phyloP scores from a whole-genome alignment of 2,329 filamentous ascomycete genomes.

The Nannizziopsis barbatae region DNA sequence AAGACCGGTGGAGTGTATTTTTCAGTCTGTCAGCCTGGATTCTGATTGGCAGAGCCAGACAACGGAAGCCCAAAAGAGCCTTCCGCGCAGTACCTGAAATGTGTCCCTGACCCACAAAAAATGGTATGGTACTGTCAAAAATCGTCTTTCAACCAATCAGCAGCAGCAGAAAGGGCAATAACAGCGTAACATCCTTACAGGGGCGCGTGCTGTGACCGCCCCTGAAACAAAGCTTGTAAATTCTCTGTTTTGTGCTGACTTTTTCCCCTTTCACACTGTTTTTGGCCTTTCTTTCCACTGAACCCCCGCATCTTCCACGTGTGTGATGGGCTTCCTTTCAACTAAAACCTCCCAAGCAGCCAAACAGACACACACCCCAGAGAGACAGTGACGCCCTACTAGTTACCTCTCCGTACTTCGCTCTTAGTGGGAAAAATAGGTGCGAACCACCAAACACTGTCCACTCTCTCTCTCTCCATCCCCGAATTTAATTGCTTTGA shows the following conservation, averaged over 20 bases:
- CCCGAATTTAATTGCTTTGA: slow-evolving; percentile 12
- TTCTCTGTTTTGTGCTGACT: no score
- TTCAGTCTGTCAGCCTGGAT: no score
- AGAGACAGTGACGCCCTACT: no score
- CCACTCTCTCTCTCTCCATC: neutral
- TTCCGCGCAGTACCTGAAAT: no score
- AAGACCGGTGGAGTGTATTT: no score
- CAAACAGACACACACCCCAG: no score
- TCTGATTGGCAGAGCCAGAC: no score
- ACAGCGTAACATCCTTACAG: neutral
- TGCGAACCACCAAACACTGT: slow-evolving; percentile 8
- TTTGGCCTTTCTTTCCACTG: slow-evolving; percentile 2
- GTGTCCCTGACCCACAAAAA: no score
- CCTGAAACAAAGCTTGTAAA: slow-evolving; percentile 7
- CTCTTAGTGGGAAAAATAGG: no score
- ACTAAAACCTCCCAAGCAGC: slow-evolving; percentile 9
- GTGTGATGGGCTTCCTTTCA: slow-evolving; percentile 9
- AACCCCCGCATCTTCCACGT: slow-evolving; percentile 10
- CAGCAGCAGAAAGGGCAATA: neutral
- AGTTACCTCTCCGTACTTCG: no score
- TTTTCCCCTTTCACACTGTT: no score
- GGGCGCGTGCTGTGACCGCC: neutral
- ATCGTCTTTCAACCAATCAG: neutral
- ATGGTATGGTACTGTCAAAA: neutral
- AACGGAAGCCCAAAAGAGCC: no score